phyloP scores from a whole-genome alignment of 2,329 filamentous ascomycete species.

The Ceratocystis variospora region DNA sequence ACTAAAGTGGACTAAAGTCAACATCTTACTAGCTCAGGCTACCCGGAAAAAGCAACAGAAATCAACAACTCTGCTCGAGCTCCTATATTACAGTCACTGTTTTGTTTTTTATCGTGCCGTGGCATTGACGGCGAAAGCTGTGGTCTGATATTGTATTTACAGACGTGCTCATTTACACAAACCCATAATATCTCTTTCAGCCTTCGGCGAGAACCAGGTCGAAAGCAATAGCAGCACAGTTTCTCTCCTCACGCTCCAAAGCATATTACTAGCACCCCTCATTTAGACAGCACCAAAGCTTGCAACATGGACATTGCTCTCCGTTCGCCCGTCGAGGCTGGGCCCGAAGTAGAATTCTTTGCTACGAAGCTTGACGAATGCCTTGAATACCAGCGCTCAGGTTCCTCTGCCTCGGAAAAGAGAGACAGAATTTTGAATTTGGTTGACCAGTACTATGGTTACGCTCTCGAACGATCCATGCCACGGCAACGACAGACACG shows the following conservation, averaged over 20 bases:
- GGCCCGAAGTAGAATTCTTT: constrained; percentile 75
- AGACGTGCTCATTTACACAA: not conserved
- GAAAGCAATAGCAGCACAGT: too few relatives aligned
- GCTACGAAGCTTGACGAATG: constrained; percentile 71
- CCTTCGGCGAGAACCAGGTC: too few relatives aligned
- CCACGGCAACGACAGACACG: constrained; percentile 7
- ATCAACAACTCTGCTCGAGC: not conserved
- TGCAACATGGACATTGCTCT: constrained; percentile 17
- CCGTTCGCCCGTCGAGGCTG: constrained; percentile 31
- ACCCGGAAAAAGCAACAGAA: not conserved
- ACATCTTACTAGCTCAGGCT: not conserved
- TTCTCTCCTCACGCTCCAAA: not conserved
- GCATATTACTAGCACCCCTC: not conserved
- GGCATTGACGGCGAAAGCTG: not conserved
- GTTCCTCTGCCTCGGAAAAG: constrained; percentile 33
- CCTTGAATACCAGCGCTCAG: constrained; percentile 31
- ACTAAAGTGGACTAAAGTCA: not conserved
- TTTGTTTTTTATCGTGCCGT: not conserved
- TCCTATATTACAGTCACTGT: not conserved
- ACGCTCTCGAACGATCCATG: constrained; percentile 35
- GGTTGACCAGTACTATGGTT: constrained; percentile 49
- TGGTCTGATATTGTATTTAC: not conserved
- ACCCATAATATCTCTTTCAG: not conserved
- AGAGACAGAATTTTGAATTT: constrained; percentile 56
- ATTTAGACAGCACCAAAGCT: not conserved